Base-by-base conservation (phyloP, 306 rosid genomes). In the Cicer pinnatifidum region DNA sequence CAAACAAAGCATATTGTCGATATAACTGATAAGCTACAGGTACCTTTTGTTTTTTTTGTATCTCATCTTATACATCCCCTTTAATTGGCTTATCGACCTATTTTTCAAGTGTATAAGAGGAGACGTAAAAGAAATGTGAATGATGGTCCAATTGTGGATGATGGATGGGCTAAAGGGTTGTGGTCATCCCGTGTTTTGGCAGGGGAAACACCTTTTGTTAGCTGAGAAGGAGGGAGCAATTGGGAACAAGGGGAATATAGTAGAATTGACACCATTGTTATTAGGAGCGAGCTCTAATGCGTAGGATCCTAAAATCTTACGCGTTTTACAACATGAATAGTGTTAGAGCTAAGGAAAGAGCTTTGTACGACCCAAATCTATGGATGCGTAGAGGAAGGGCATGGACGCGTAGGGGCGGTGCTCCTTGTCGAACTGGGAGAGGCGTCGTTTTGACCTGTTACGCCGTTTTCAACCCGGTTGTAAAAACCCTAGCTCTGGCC, bases 31-130 rank as follows among this genome's bases (percentile, higher is more conserved):
- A 47, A 58, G 44, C 33, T 67, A 11, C 17, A 1, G 56, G 50
- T 28, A 6, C 54, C 50, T 50, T 67, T 67, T 11, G n/a, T 71
- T 41, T 71, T 52, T 6, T 60, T 45, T 57, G 56, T 43, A 35
- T 65, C 63, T 13, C 54, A 28, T 48, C 17, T 48, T 59, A 71
- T 37, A 52, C 77, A 61, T 15, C 51, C 62, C 63, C n/a, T 17
- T 6, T 12, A 20, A 39, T 44, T 64, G 12, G 8, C 45, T 41
- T 9, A 41, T 41, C 0, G 35, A 41, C 45, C 45, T 6, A 41
- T 41, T 41, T 7, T 41, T 13, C 4, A 51, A 51, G 8, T 51
- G 8, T 51, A 51, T 51, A 51, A 13, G 11, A 51, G 57, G 57
- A 47, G 17, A 51, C 4, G 23, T 13, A 51, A 51, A 51, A 9